Conservation (phyloP, 805 yeast genomes). For the Candida dajiaensis region DNA sequence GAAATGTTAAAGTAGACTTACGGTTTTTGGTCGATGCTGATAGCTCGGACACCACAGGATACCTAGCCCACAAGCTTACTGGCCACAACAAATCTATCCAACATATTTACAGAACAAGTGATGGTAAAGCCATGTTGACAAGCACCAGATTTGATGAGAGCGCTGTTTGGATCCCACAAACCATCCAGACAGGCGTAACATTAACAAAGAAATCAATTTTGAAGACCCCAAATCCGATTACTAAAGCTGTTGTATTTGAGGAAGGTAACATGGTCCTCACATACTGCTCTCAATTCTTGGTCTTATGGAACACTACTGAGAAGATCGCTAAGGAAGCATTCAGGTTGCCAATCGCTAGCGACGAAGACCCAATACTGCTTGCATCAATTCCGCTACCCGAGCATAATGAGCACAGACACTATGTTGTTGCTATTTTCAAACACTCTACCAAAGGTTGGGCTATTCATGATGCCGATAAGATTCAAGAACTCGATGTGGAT, state of each 20-base stretch:
- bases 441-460: constrained; percentile 38
- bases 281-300: constrained; percentile 37
- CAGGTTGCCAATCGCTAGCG: constrained; percentile 10
- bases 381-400: constrained; percentile 30
- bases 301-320: constrained; percentile 55
- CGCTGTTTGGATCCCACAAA: constrained; percentile 50
- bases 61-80: constrained; percentile 54
- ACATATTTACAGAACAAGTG: constrained; percentile 56
- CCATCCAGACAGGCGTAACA: constrained; percentile 28
- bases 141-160: constrained; percentile 58
- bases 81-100: constrained; percentile 85
- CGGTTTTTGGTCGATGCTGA: constrained; percentile 17
- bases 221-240: constrained; percentile 40
- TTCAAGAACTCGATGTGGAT: constrained; percentile 29
- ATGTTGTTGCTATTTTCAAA: constrained; percentile 46
- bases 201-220: constrained; percentile 35
- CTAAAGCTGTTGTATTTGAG: constrained; percentile 43
- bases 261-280: constrained; percentile 42
- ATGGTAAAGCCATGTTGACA: constrained; percentile 57
- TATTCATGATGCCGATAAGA: constrained; percentile 13
- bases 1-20: constrained; percentile 27
- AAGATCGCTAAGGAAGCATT: constrained; percentile 21
- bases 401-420: constrained; percentile 32
- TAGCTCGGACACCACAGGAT: constrained; percentile 14
- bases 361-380: constrained; percentile 24